These are phyloP conservation scores for Insectozyma bohioensis DNA, from an alignment of 1,139 yeast species.

Conservation along the genomic window DNA sequence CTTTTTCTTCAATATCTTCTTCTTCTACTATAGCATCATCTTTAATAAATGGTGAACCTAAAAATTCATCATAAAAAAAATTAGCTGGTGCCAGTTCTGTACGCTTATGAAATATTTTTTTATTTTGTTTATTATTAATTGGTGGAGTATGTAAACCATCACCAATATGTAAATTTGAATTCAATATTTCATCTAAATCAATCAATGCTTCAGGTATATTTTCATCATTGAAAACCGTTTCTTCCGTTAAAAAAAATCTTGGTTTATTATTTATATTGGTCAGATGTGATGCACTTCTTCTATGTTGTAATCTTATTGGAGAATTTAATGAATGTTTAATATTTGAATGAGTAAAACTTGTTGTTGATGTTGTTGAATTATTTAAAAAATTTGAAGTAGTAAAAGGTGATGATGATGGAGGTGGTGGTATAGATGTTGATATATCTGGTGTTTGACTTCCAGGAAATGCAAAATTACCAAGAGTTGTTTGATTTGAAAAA, in stretches of 20 bases:
- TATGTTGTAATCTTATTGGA: constrained; percentile 30
- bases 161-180: constrained; percentile 37
- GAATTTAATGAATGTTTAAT: constrained; percentile 25
- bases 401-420: constrained; percentile 9
- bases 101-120: constrained; percentile 33
- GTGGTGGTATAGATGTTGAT: constrained; percentile 3
- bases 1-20: constrained; percentile 30
- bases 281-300: constrained; percentile 5
- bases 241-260: constrained; percentile 34
- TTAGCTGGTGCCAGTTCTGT: constrained; percentile 51
- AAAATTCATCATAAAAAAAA: constrained; percentile 29
- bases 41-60: constrained; percentile 36
- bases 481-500: constrained; percentile 24
- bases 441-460: constrained; percentile 20
- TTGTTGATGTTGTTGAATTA: constrained; percentile 1
- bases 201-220: constrained; percentile 63
- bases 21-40: constrained; percentile 28
- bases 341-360: no score
- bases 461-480: constrained; percentile 34
- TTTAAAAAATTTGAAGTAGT: constrained; percentile 10
- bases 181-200: constrained; percentile 59
- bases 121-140: constrained; percentile 7
- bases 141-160: constrained; percentile 14
- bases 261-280: constrained; percentile 20
- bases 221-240: constrained; percentile 28